Evolutionary conservation across 2,329 filamentous ascomycete species (phyloP).

Genomic region (Claviceps fusiformis): DNA sequence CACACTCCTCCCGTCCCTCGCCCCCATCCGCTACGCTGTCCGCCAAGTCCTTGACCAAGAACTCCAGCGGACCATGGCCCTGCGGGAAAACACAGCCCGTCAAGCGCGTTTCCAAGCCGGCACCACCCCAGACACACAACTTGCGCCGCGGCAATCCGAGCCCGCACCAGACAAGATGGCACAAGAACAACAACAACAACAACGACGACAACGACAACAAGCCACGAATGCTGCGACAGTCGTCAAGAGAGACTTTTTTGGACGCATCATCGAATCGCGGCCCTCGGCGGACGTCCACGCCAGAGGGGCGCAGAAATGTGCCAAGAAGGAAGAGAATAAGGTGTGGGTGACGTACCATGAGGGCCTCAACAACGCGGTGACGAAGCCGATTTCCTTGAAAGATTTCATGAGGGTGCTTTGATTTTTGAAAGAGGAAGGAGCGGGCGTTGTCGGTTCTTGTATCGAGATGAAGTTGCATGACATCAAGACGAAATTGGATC

Average conservation of each 20-base stretch:
- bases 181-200: not conserved
- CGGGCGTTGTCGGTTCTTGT: not conserved
- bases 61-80: conserved; percentile 56
- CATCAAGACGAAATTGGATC: no score
- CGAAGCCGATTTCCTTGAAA: conserved; percentile 69
- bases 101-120: conserved; percentile 51
- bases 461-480: not conserved
- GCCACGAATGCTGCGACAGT: conserved; percentile 21
- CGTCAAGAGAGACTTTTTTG: conserved; percentile 76
- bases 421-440: not conserved
- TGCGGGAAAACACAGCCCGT: conserved; percentile 52
- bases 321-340: conserved; percentile 36
- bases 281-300: conserved; percentile 28
- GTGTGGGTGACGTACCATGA: conserved; percentile 87
- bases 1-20: conserved; percentile 40
- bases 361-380: conserved; percentile 81
- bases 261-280: conserved; percentile 45
- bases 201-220: conserved; percentile 23
- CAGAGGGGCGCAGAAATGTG: conserved; percentile 19
- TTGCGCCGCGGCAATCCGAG: conserved; percentile 3
- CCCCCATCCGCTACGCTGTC: conserved; percentile 79
- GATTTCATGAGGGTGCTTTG: conserved; percentile 62
- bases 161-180: conserved; percentile 8
- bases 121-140: conserved; percentile 14
- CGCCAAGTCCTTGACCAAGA: conserved; percentile 90